Conservation (phyloP, 2,329 filamentous ascomycete species). For the Penicillium paneum region DNA sequence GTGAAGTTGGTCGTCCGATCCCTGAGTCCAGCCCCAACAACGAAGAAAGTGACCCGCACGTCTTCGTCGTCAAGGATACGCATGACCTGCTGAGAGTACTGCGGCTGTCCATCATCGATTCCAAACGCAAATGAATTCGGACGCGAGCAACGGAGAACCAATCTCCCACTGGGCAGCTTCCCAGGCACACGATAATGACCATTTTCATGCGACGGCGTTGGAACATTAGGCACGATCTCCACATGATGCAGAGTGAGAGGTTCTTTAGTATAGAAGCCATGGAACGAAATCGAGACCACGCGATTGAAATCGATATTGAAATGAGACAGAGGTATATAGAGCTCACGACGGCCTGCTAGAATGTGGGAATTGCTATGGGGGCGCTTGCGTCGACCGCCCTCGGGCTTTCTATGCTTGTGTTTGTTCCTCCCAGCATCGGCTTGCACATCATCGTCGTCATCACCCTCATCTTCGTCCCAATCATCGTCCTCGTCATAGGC, state of each 20-base stretch:
- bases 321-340: conserved; percentile 66
- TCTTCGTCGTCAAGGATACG: conserved; percentile 58
- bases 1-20: conserved; percentile 60
- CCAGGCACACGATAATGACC: conserved; percentile 51
- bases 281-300: conserved; percentile 59
- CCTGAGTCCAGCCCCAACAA: conserved; percentile 61
- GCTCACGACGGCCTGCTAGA: conserved; percentile 38
- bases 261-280: conserved; percentile 60
- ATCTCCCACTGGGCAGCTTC: conserved; percentile 60
- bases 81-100: conserved; percentile 59
- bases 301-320: conserved; percentile 60
- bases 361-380: background rate
- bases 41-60: conserved; percentile 69
- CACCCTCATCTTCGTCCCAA: background rate
- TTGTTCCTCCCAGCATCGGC: background rate
- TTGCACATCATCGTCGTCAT: background rate
- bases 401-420: background rate
- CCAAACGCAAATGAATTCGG: conserved; percentile 70
- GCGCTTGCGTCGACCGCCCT: background rate
- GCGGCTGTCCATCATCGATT: conserved; percentile 65
- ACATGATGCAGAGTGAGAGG: conserved; percentile 54
- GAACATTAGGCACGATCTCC: conserved; percentile 59
- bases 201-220: conserved; percentile 28
- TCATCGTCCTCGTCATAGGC: background rate
- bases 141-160: conserved; percentile 63